Conservation (phyloP, 2,329 filamentous ascomycete genomes). For the Sphaerulina vaccinii region DNA sequence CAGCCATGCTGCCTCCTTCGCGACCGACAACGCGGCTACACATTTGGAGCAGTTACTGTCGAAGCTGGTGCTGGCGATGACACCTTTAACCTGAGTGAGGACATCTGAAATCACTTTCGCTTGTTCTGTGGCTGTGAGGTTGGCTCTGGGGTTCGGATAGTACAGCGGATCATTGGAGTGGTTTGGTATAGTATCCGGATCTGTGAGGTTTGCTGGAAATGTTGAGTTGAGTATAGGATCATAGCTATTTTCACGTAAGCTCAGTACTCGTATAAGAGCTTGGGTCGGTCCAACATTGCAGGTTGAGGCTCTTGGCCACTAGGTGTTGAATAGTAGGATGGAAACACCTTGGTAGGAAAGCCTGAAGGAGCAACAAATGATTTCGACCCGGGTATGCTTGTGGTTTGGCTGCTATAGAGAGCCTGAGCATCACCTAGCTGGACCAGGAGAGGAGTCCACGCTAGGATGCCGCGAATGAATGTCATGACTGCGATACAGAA, state of each 20-base stretch:
- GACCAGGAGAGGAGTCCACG: slow-evolving; percentile 18
- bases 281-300: slow-evolving; percentile 38
- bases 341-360: slow-evolving; percentile 53
- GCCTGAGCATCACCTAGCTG: slow-evolving; percentile 19
- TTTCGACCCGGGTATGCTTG: slow-evolving; percentile 7
- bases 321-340: slow-evolving; percentile 49
- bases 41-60: slow-evolving; percentile 55
- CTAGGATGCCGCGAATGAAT: slow-evolving; percentile 12
- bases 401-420: slow-evolving; percentile 6
- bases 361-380: slow-evolving; percentile 47
- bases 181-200: slow-evolving; percentile 53
- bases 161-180: slow-evolving; percentile 51
- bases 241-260: slow-evolving; percentile 24
- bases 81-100: slow-evolving; percentile 46
- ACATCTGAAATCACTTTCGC: slow-evolving; percentile 46
- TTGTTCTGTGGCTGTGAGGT: slow-evolving; percentile 44
- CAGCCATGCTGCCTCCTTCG: slow-evolving; percentile 51
- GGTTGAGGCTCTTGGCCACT: slow-evolving; percentile 55
- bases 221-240: slow-evolving; percentile 57
- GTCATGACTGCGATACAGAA: slow-evolving; percentile 12
- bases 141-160: slow-evolving; percentile 50
- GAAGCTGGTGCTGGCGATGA: slow-evolving; percentile 38
- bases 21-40: slow-evolving; percentile 51
- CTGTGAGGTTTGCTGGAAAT: slow-evolving; percentile 54
- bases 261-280: neutral